Conservation (phyloP, 2,329 filamentous ascomycete genomes). For the Nemania sp. region DNA sequence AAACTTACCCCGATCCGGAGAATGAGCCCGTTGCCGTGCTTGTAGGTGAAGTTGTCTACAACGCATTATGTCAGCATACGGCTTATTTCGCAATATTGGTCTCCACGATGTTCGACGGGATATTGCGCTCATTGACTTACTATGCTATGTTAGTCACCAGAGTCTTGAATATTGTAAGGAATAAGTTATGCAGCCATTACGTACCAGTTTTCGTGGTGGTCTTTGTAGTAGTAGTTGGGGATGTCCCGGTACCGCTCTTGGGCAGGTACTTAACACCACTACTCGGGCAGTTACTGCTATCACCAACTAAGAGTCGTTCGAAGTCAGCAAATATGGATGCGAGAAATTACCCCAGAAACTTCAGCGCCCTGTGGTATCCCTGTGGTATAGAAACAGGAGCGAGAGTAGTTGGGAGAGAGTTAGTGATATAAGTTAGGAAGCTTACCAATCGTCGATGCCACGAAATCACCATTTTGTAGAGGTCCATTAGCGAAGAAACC, state of each 20-base stretch:
- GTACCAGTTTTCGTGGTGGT: slow-evolving; percentile 48
- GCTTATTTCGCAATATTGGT: slow-evolving; percentile 42
- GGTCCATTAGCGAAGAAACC: slow-evolving; percentile 72
- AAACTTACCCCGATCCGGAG: slow-evolving; percentile 60
- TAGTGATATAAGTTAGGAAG: too few relatives aligned
- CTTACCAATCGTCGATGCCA: slow-evolving; percentile 56
- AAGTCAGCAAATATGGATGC: slow-evolving; percentile 9
- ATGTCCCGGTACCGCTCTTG: slow-evolving; percentile 56
- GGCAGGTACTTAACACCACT: slow-evolving; percentile 72
- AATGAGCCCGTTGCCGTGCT: slow-evolving; percentile 53
- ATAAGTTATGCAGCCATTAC: neutral
- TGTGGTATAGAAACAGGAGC: neutral
- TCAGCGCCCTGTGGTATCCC: too few relatives aligned
- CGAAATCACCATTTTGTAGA: slow-evolving; percentile 70
- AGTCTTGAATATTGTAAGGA: neutral
- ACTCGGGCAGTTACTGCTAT: slow-evolving; percentile 71
- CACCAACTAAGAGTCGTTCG: slow-evolving; percentile 61
- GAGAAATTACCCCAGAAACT: neutral
- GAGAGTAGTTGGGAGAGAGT: too few relatives aligned
- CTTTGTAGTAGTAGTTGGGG: slow-evolving; percentile 50
- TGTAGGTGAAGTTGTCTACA: slow-evolving; percentile 51
- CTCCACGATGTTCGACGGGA: neutral
- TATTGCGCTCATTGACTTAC: slow-evolving; percentile 26
- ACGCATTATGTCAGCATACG: slow-evolving; percentile 4
- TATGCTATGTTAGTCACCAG: slow-evolving; percentile 14